Percentiles rank a stretch among this genome's conserved stretches.
phyloP scores from a whole-genome alignment of 305 asterid species.

The Fraxinus dipetala region DNA sequence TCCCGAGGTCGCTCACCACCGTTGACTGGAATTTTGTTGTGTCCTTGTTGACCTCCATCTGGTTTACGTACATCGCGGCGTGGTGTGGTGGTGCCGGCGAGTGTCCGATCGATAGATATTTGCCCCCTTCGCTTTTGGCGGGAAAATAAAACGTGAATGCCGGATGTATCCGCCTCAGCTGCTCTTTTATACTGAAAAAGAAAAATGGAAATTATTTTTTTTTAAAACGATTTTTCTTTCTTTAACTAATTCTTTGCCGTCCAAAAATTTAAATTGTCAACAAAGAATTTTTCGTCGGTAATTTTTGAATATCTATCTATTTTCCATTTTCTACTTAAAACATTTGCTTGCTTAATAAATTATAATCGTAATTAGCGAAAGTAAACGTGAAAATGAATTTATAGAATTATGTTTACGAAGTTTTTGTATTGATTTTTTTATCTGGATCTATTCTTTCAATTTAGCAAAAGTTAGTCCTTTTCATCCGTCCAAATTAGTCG shows the following conservation, averaged over 20 bases:
- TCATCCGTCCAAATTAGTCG: too few relatives aligned
- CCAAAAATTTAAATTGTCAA: neutral
- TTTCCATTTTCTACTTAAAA: neutral
- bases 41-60: slow-evolving; percentile 22
- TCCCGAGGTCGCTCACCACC: slow-evolving; percentile 35
- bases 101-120: slow-evolving; percentile 23
- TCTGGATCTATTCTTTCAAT: too few relatives aligned
- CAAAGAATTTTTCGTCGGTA: neutral
- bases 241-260: neutral
- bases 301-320: neutral
- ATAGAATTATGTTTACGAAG: too few relatives aligned
- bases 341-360: neutral
- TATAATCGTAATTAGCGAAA: neutral
- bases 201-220: too few relatives aligned
- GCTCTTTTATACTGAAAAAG: neutral
- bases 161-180: neutral
- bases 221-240: too few relatives aligned
- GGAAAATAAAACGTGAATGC: slow-evolving; percentile 30
- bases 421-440: too few relatives aligned
- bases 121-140: slow-evolving; percentile 42
- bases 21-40: slow-evolving; percentile 29
- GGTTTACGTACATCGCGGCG: slow-evolving; percentile 46
- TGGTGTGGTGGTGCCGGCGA: slow-evolving; percentile 17
- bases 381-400: neutral
- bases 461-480: too few relatives aligned